phyloP scores from a whole-genome alignment of 1,284 basidiomycete genomes.

The Kwoniella shivajii region DNA sequence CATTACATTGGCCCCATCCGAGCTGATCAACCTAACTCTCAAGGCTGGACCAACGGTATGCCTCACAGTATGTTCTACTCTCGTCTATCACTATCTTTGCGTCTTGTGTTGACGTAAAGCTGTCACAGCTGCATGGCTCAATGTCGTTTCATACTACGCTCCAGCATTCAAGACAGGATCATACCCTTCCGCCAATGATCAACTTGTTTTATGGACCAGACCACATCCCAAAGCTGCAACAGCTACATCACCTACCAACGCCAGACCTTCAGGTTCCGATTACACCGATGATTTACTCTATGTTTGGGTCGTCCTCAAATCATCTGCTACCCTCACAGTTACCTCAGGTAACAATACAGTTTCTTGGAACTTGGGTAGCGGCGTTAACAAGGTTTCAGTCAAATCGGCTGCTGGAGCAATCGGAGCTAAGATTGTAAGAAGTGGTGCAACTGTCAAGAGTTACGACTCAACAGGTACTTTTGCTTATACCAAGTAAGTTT shows the following conservation, averaged over 20 bases:
- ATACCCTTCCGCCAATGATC: conserved; percentile 67
- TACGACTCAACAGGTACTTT: conserved; percentile 38
- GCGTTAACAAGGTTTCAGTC: conserved; percentile 47
- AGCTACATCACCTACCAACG: conserved; percentile 36
- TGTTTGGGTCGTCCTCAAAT: conserved; percentile 67
- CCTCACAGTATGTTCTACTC: conserved; percentile 37
- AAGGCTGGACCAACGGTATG: conserved; percentile 49
- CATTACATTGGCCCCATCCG: conserved; percentile 54
- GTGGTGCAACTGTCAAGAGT: conserved; percentile 31
- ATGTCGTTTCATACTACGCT: conserved; percentile 63
- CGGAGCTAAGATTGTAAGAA: conserved; percentile 36
- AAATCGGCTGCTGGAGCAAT: conserved; percentile 38
- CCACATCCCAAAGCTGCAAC: conserved; percentile 65
- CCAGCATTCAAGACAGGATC: conserved; percentile 73
- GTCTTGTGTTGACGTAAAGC: not conserved
- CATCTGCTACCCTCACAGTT: conserved; percentile 60
- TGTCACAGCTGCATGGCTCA: conserved; percentile 59
- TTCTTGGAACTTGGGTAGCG: conserved; percentile 34
- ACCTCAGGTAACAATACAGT: conserved; percentile 32
- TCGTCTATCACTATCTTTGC: not conserved
- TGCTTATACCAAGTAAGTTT: conserved; percentile 36
- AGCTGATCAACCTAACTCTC: conserved; percentile 45
- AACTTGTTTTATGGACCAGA: conserved; percentile 71
- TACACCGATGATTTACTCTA: conserved; percentile 59
- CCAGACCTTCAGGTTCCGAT: conserved; percentile 38